Evolutionary conservation across 148 eudicot species (phyloP).

Genomic region (Linanthus parryae): DNA sequence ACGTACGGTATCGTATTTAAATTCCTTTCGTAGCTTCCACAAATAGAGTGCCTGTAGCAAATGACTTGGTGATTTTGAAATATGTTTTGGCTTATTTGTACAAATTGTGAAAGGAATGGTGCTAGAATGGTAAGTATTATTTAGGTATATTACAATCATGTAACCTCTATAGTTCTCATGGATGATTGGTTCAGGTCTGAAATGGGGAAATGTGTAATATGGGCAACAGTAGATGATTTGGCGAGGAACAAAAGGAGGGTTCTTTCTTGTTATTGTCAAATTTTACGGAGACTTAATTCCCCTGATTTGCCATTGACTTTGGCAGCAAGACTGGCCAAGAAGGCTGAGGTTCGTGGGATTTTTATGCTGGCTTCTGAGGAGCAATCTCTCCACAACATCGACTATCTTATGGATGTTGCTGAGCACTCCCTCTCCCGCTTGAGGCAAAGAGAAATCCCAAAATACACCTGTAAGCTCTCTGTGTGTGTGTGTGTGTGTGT

Average conservation of each 20-base stretch:
- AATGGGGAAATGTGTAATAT: constrained; percentile 19
- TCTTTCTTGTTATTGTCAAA: constrained; percentile 17
- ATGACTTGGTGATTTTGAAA: no score
- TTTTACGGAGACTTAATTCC: constrained; percentile 18
- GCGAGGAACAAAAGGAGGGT: constrained; percentile 17
- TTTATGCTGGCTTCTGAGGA: constrained; percentile 18
- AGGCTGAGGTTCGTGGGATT: constrained; percentile 19
- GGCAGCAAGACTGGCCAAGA: constrained; percentile 18
- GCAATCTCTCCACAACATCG: constrained; percentile 16
- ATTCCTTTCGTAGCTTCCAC: no score
- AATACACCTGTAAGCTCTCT: no score
- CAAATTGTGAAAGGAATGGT: no score
- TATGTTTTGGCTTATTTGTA: no score
- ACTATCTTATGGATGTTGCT: constrained; percentile 21
- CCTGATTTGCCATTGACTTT: constrained; percentile 17
- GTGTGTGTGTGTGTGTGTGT: no score
- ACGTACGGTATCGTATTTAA: no score
- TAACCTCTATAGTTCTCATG: no score
- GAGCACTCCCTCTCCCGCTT: constrained; percentile 16
- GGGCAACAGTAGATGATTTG: constrained; percentile 21
- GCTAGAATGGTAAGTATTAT: no score
- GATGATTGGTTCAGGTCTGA: constrained; percentile 3
- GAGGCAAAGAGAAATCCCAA: constrained; percentile 14
- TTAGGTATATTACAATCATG: no score
- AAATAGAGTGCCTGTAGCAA: no score